A percentile compares a stretch with the other conserved stretches of the same genome.
Evolutionary conservation across 495 filamentous ascomycete genomes (phyloP).

Genomic region (Elasticomyces elasticus): DNA sequence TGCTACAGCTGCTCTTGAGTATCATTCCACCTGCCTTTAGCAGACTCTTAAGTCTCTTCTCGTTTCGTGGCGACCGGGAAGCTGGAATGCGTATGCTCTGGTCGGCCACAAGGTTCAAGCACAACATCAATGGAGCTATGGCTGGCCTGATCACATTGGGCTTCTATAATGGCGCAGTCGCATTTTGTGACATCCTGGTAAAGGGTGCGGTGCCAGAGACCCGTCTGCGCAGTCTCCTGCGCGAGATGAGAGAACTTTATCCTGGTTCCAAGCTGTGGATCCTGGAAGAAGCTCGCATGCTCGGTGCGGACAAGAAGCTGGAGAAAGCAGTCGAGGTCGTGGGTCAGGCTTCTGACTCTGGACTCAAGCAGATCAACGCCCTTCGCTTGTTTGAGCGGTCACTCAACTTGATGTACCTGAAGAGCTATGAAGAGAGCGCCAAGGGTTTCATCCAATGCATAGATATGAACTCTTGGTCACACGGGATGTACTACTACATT

Average conservation of each 20-base stretch:
- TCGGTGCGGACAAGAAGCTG: constrained; percentile 55
- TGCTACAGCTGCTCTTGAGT: constrained; percentile 73
- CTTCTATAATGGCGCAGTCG: constrained; percentile 79
- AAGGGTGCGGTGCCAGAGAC: constrained; percentile 62
- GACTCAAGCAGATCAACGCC: constrained; percentile 75
- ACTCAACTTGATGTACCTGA: constrained; percentile 66
- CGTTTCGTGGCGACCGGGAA: constrained; percentile 84
- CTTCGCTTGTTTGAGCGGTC: constrained; percentile 77
- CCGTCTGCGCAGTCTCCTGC: constrained; percentile 56
- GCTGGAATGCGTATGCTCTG: constrained; percentile 77
- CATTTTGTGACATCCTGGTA: constrained; percentile 80
- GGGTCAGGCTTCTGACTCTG: constrained; percentile 45
- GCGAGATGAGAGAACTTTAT: constrained; percentile 64
- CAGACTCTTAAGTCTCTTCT: constrained; percentile 75
- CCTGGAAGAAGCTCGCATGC: constrained; percentile 78
- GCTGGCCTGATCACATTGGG: constrained; percentile 69
- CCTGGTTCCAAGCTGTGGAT: constrained; percentile 79
- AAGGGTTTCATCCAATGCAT: constrained; percentile 57
- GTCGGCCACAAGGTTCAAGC: constrained; percentile 72
- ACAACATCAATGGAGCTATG: constrained; percentile 82
- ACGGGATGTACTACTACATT: constrained; percentile 82
- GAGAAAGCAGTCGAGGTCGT: constrained; percentile 59
- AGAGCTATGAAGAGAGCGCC: constrained; percentile 60
- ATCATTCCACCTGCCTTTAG: constrained; percentile 86
- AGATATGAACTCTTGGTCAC: constrained; percentile 84